phyloP scores from a whole-genome alignment of 805 yeast species.

The Suhomyces sp. region DNA sequence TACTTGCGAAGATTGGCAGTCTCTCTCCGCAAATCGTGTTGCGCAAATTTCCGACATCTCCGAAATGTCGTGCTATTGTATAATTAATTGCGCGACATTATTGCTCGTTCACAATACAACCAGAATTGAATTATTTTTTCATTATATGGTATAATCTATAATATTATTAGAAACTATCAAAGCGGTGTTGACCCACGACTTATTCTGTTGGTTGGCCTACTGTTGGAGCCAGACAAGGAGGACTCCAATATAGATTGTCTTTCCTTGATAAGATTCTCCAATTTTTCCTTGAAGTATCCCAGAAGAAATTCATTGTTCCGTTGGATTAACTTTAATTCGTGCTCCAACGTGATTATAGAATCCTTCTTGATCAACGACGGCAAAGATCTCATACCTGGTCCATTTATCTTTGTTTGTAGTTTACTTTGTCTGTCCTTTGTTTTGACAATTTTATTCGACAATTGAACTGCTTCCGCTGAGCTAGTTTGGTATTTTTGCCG shows the following conservation, averaged over 20 bases:
- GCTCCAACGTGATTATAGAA: constrained; percentile 28
- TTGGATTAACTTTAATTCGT: constrained; percentile 23
- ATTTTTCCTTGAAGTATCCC: constrained; percentile 27
- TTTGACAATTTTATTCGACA: constrained; percentile 20
- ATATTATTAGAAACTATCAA: no score
- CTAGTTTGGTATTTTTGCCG: constrained; percentile 34
- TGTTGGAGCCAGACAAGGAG: constrained; percentile 26
- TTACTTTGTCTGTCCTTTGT: constrained; percentile 18
- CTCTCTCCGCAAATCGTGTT: no score
- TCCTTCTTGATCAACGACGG: constrained; percentile 37
- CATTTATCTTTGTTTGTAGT: constrained; percentile 24
- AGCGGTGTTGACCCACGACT: constrained; percentile 42
- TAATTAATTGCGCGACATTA: no score
- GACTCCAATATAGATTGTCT: constrained; percentile 31
- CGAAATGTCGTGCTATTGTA: no score
- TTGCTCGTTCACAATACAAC: no score
- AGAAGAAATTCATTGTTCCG: constrained; percentile 30
- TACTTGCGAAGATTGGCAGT: no score
- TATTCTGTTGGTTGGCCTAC: constrained; percentile 34
- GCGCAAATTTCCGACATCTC: no score
- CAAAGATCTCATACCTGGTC: constrained; percentile 35
- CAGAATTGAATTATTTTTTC: no score
- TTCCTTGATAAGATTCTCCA: constrained; percentile 37
- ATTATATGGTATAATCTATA: no score
- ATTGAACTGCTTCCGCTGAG: constrained; percentile 34